A percentile compares a stretch with the other conserved stretches of the same genome.
phyloP scores from a whole-genome alignment of 2,329 filamentous ascomycete genomes.

The Colletotrichum musicola region DNA sequence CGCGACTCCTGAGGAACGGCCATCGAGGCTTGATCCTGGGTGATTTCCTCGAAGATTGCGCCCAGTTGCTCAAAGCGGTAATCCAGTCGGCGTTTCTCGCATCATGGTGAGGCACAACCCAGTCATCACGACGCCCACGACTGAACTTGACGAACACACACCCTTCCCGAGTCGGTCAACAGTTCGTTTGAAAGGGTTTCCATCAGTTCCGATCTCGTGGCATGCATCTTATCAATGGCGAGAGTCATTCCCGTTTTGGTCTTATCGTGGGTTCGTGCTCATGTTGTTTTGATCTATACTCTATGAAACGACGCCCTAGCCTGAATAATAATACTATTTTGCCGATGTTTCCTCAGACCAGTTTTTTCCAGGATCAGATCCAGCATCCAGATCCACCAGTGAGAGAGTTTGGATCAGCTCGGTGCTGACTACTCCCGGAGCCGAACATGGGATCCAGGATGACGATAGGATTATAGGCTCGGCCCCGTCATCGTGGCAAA shows the following conservation, averaged over 20 bases:
- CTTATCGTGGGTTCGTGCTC: too few species aligned
- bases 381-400: neutral
- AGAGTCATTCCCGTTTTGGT: neutral
- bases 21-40: neutral
- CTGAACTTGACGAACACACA: neutral
- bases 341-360: neutral
- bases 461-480: neutral
- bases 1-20: neutral
- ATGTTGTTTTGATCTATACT: neutral
- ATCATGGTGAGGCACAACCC: neutral
- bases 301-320: neutral
- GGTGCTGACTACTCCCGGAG: neutral
- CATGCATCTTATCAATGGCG: neutral
- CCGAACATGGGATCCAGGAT: neutral
- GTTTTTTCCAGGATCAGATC: neutral
- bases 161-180: neutral
- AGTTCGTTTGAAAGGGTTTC: conserved; percentile 1
- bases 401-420: neutral
- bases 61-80: neutral
- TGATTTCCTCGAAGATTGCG: neutral
- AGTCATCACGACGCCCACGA: neutral
- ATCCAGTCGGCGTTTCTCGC: neutral
- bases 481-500: neutral
- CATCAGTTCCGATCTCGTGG: neutral
- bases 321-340: neutral